Base-by-base conservation (phyloP, 192 early-diverging fungal species). In the Umbelopsis isabellina region DNA sequence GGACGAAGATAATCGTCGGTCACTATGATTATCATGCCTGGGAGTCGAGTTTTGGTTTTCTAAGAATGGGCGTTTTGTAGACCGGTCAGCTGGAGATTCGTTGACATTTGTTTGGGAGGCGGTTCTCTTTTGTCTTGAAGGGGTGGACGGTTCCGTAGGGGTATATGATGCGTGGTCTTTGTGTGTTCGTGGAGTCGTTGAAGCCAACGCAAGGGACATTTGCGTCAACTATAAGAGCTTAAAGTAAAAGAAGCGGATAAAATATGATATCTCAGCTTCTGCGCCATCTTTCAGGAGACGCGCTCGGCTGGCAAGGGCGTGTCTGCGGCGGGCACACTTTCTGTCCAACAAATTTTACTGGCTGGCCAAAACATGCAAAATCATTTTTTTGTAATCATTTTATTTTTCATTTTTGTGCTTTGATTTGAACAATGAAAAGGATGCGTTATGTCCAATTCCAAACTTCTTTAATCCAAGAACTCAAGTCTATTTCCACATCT, bases 401-500 rank as follows among this genome's bases (percentile, higher is more conserved):
- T 37, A 30, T 61, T 45, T 15, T 69, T 50, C n/a, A 23, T 69
- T 44, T 53, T 44, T 35, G 37, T 52, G 46, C 44, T 22, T 55
- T 58, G 37, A 41, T 41, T 41, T 41, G 37, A 41, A 41, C 37
- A 41, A 41, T 41, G 37, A 41, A 41, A 5, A 4, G 37, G 37
- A 41, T 41, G 10, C 10, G 37, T 53, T 71, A 76, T 12, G 67
- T 35, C 77, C 77, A 79, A 20, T 66, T 70, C 77, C 77, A 79
- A 49, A 79, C 77, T 73, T 79, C 72, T 50, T 79, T 79, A 18
- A 71, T 65, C 69, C 69, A 79, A 23, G 64, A 47, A 49, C 86
- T 85, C 30, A 94, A 79, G 49, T 92, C 86, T 30, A 94, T 82
- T 45, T 82, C 79, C 52, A 82, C 83, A 33, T 80, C 73, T 48